These are phyloP conservation scores for Pachyrhizus erosus DNA, from an alignment of 306 rosid genomes.

Conservation along the genomic window DNA sequence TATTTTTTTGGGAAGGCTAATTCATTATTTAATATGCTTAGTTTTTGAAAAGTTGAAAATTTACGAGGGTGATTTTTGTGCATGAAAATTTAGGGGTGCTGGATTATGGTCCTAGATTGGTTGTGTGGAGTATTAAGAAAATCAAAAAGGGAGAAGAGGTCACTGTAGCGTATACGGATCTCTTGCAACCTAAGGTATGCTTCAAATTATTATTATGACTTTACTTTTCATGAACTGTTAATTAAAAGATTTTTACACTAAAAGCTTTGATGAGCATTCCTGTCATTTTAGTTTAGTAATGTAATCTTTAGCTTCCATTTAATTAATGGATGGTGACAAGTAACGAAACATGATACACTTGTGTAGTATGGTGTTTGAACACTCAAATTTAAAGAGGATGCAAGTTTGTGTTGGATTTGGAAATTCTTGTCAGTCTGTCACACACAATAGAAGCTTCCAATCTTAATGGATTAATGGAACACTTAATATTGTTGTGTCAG, in stretches of 20 bases:
- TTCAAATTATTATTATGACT: not conserved
- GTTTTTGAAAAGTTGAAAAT: not conserved
- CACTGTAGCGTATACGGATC: slow-evolving; percentile 77
- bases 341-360: not conserved
- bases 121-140: slow-evolving; percentile 77
- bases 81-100: slow-evolving; percentile 32
- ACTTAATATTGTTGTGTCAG: not conserved
- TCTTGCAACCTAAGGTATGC: slow-evolving; percentile 80
- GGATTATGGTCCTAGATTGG: slow-evolving; percentile 68
- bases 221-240: not conserved
- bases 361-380: not conserved
- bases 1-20: too few relatives aligned
- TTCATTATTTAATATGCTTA: not conserved
- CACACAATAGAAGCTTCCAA: not conserved
- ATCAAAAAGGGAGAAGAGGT: slow-evolving; percentile 73
- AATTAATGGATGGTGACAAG: not conserved
- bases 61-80: not conserved
- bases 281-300: not conserved
- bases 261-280: not conserved
- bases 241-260: too few relatives aligned
- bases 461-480: not conserved
- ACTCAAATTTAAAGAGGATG: not conserved
- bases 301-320: slow-evolving; percentile 3
- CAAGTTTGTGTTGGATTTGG: not conserved
- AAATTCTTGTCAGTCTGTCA: not conserved